A percentile compares a stretch with the other conserved stretches of the same genome.
These are phyloP conservation scores for Eucalyptus erythrocorys DNA, from an alignment of 345 rosid species.

Conservation along the genomic window DNA sequence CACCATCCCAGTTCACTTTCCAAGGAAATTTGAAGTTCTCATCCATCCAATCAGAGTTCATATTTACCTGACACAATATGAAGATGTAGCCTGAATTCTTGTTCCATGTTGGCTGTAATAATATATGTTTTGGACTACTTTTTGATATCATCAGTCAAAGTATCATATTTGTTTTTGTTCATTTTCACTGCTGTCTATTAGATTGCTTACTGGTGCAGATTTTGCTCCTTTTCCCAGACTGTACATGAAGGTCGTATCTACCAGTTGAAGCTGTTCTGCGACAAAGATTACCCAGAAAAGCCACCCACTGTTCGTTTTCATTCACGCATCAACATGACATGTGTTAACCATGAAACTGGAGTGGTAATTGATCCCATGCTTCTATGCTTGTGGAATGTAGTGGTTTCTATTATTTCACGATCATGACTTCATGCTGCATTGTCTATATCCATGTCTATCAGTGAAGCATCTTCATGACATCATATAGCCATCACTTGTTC, in stretches of 20 bases:
- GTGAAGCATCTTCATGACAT: not conserved
- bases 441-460: not conserved
- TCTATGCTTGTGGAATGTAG: not conserved
- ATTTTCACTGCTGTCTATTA: not conserved
- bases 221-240: slow-evolving; percentile 29
- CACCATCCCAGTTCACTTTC: not conserved
- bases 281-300: slow-evolving; percentile 95
- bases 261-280: slow-evolving; percentile 96
- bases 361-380: slow-evolving; percentile 34
- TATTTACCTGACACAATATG: not conserved
- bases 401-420: not conserved
- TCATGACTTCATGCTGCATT: not conserved
- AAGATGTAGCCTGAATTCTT: not conserved
- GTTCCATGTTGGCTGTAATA: not conserved
- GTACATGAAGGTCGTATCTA: slow-evolving; percentile 96
- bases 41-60: not conserved
- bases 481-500: not conserved
- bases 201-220: not conserved
- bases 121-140: not conserved
- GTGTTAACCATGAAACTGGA: slow-evolving; percentile 94
- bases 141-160: not conserved
- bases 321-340: slow-evolving; percentile 86
- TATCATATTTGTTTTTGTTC: not conserved
- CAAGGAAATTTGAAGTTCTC: not conserved
- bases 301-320: slow-evolving; percentile 94